Conservation (phyloP, 306 rosid genomes). For the Albizia julibrissin region DNA sequence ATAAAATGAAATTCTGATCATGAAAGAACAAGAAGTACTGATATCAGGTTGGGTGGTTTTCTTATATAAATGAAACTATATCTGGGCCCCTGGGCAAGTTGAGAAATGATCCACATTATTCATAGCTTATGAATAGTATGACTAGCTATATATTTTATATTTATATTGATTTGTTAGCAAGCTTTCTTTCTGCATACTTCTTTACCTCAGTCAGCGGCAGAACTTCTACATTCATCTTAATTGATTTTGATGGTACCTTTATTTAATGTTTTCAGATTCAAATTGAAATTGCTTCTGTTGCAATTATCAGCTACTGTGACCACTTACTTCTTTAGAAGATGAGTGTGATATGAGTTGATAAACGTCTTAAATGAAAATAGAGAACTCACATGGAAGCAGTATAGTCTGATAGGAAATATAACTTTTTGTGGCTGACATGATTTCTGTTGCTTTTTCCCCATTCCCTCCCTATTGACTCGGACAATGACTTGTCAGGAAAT, state of each 20-base stretch:
- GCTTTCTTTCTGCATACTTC: background rate
- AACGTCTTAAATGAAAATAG: background rate
- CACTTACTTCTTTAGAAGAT: background rate
- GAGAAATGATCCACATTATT: background rate
- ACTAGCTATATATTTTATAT: background rate
- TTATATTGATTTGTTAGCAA: background rate
- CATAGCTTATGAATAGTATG: background rate
- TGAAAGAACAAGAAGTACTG: background rate
- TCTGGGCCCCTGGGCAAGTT: background rate
- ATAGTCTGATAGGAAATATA: conserved; percentile 1
- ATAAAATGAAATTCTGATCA: background rate
- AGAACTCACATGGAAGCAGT: background rate
- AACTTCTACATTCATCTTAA: conserved; percentile 10
- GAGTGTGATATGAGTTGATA: background rate
- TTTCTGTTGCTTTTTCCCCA: conserved; percentile 24
- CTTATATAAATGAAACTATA: background rate
- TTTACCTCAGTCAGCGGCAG: conserved; percentile 2
- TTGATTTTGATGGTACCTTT: conserved; percentile 10
- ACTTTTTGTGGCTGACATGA: background rate
- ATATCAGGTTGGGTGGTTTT: background rate
- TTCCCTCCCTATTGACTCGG: conserved; percentile 40
- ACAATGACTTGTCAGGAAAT: conserved; percentile 58
- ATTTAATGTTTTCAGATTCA: background rate
- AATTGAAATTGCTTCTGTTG: conserved; percentile 18
- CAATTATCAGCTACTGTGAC: conserved; percentile 10